Percentiles rank a stretch among this genome's conserved stretches.
These are phyloP conservation scores for Aspergillus tanneri DNA, from an alignment of 2,329 filamentous ascomycete species.

Conservation along the genomic window DNA sequence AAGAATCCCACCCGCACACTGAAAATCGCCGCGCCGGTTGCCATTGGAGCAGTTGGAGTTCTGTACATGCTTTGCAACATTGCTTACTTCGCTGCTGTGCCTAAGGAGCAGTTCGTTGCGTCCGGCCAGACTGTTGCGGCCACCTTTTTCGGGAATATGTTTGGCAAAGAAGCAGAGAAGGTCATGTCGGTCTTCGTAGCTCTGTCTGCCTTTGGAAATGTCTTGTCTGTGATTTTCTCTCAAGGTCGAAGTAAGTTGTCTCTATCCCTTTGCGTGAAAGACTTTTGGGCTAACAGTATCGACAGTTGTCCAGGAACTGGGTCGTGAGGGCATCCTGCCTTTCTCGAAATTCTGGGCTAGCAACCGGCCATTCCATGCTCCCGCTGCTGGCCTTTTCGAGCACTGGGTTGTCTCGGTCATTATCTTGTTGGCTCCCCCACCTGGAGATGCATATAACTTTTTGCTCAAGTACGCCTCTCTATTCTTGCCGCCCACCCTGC, in stretches of 20 bases:
- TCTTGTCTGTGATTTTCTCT: conserved; percentile 57
- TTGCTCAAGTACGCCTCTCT: conserved; percentile 41
- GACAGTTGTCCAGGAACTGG: conserved; percentile 56
- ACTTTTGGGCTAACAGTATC: conserved; percentile 4
- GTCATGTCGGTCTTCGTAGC: conserved; percentile 63
- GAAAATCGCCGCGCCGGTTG: conserved; percentile 56
- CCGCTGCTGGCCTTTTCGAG: conserved; percentile 58
- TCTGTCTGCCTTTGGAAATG: conserved; percentile 61
- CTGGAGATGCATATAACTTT: conserved; percentile 69
- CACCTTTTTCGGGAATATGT: conserved; percentile 60
- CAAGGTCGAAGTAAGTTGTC: conserved; percentile 39
- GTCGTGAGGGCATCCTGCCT: conserved; percentile 67
- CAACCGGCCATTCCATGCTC: conserved; percentile 65
- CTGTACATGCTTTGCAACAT: conserved; percentile 60
- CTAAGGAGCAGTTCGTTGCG: conserved; percentile 54
- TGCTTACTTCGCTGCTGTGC: conserved; percentile 60
- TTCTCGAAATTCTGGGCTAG: conserved; percentile 67
- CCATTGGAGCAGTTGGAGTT: conserved; percentile 54
- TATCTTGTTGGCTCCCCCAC: conserved; percentile 64
- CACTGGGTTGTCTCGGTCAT: conserved; percentile 67
- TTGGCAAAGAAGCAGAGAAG: conserved; percentile 54
- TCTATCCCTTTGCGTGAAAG: neutral
- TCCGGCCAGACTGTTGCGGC: conserved; percentile 58
- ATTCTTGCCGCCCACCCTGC: neutral
- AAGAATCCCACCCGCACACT: conserved; percentile 59